These are phyloP conservation scores for Garcia nutans DNA, from an alignment of 345 rosid species.

Conservation along the genomic window DNA sequence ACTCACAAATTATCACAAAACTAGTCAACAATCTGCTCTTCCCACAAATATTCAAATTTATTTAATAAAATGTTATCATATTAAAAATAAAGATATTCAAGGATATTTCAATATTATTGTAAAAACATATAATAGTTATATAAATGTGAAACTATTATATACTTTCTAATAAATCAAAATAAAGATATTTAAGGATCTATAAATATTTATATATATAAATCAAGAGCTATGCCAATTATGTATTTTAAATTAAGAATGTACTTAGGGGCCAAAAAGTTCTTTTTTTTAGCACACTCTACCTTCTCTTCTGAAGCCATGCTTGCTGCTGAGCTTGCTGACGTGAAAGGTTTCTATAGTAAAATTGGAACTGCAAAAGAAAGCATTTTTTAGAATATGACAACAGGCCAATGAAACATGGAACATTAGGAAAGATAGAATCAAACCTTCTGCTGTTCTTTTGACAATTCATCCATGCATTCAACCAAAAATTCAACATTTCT, in stretches of 20 bases:
- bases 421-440: constrained; percentile 18
- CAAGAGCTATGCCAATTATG: neutral
- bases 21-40: no score
- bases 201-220: no score
- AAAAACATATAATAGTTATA: no score
- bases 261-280: neutral
- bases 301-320: constrained; percentile 98
- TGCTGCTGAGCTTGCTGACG: constrained; percentile 99
- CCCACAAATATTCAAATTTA: no score
- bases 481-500: constrained; percentile 93
- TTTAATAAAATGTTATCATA: no score
- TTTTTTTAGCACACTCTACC: constrained; percentile 32
- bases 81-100: no score
- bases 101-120: no score
- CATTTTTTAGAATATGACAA: constrained; percentile 8
- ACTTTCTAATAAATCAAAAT: no score
- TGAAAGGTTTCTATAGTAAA: constrained; percentile 69
- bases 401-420: neutral
- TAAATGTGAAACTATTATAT: no score
- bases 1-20: neutral
- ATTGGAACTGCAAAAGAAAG: constrained; percentile 70
- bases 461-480: constrained; percentile 97
- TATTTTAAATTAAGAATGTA: neutral
- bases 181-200: no score
- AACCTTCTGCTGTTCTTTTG: constrained; percentile 92